Percentiles rank a stretch among this genome's conserved stretches.
These are phyloP conservation scores for Nemania sp. DNA, from an alignment of 2,329 filamentous ascomycete genomes.

Conservation along the genomic window DNA sequence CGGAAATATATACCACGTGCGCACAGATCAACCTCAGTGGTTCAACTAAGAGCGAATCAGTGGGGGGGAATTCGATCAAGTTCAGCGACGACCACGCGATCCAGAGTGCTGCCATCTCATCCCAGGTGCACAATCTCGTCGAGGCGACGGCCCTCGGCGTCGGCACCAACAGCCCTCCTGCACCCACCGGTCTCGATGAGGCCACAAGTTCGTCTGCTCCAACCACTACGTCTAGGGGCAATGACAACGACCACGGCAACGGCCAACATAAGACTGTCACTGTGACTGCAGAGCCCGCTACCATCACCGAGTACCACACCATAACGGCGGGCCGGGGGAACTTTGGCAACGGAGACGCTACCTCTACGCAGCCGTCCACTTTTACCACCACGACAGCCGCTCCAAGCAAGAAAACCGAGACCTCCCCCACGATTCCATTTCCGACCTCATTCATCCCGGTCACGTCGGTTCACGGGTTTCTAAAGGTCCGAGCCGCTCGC, in stretches of 20 bases:
- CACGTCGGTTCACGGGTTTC: constrained; percentile 35
- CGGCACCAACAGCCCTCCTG: constrained; percentile 33
- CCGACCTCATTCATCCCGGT: constrained; percentile 32
- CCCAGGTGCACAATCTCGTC: constrained; percentile 47
- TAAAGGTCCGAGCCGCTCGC: constrained; percentile 27
- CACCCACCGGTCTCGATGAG: constrained; percentile 33
- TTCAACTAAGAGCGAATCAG: constrained; percentile 20
- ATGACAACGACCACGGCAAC: constrained; percentile 26
- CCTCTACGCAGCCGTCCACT: constrained; percentile 3
- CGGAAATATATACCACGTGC: constrained; percentile 64
- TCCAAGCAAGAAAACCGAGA: constrained; percentile 10
- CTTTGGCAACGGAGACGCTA: constrained; percentile 1
- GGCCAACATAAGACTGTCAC: constrained; percentile 47
- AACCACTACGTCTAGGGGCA: constrained; percentile 29
- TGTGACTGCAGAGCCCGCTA: constrained; percentile 47
- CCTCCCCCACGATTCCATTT: not conserved
- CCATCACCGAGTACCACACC: constrained; percentile 47
- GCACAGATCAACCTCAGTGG: constrained; percentile 42
- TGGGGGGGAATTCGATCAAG: constrained; percentile 44
- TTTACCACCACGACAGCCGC: constrained; percentile 10
- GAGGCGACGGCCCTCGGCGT: constrained; percentile 44
- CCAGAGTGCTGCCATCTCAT: constrained; percentile 46
- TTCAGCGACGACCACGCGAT: constrained; percentile 42
- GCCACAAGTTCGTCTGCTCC: constrained; percentile 21
- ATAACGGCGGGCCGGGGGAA: constrained; percentile 38